A percentile compares a stretch with the other conserved stretches of the same genome.
Evolutionary conservation across 2,329 filamentous ascomycete species (phyloP).

Genomic region (Anisogramma anomala): DNA sequence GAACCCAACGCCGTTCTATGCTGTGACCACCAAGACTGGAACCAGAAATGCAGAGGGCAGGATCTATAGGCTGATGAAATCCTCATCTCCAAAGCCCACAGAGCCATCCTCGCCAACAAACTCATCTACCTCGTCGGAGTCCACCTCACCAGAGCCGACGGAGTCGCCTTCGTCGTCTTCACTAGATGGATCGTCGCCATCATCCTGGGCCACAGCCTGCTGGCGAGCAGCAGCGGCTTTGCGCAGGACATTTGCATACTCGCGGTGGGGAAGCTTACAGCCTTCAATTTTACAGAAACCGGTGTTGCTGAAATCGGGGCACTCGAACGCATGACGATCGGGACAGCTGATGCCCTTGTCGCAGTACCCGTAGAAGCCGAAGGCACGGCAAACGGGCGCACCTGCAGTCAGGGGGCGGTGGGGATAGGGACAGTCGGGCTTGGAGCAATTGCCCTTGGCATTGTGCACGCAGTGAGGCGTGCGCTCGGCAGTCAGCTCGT

Average conservation of each 20-base stretch:
- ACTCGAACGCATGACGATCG: conserved; percentile 83
- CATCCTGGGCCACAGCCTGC: conserved; percentile 33
- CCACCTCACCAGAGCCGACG: conserved; percentile 64
- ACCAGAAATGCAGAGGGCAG: background rate
- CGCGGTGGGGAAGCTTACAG: conserved; percentile 78
- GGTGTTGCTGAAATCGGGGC: conserved; percentile 87
- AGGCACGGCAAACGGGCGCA: conserved; percentile 71
- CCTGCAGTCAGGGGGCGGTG: conserved; percentile 68
- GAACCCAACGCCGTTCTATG: conserved; percentile 6
- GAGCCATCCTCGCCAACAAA: conserved; percentile 47
- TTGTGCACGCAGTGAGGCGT: conserved; percentile 84
- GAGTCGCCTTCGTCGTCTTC: conserved; percentile 57
- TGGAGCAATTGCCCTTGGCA: conserved; percentile 79
- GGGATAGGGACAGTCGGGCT: conserved; percentile 73
- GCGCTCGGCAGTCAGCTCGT: conserved; percentile 72
- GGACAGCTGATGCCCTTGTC: conserved; percentile 65
- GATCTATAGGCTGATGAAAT: conserved; percentile 36
- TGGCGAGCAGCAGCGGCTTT: conserved; percentile 44
- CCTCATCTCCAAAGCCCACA: conserved; percentile 44
- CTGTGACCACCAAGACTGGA: background rate
- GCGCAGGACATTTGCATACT: conserved; percentile 70
- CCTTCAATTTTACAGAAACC: conserved; percentile 70
- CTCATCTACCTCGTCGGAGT: conserved; percentile 63
- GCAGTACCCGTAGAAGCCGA: conserved; percentile 83
- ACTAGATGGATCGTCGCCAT: conserved; percentile 59